Conservation (phyloP, 75 land plant species). For the Larix kaempferi region DNA sequence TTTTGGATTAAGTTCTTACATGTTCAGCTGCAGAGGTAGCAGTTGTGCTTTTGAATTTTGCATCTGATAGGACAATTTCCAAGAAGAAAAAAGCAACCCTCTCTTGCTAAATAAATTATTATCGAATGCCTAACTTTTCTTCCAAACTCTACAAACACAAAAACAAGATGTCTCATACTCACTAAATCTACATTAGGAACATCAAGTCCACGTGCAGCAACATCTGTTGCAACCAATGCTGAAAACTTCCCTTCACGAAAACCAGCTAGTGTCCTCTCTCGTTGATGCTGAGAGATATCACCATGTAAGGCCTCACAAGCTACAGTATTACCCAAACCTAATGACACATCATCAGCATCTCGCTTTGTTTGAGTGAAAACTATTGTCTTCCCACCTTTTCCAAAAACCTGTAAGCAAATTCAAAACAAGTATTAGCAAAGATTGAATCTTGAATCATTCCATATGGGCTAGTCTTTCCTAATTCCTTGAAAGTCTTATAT, state of each 20-base stretch:
- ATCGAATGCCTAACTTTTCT: too few relatives aligned
- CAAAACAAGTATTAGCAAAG: neutral
- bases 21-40: too few relatives aligned
- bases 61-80: too few relatives aligned
- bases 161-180: conserved; percentile 5
- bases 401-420: conserved; percentile 63
- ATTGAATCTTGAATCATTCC: neutral
- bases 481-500: neutral
- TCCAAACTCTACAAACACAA: too few relatives aligned
- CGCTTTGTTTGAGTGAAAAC: conserved; percentile 91
- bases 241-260: conserved; percentile 86
- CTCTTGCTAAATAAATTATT: too few relatives aligned
- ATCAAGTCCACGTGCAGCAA: conserved; percentile 91
- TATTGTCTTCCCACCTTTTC: conserved; percentile 91
- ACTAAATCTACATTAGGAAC: conserved; percentile 91
- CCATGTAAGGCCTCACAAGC: conserved; percentile 91
- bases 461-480: neutral
- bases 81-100: too few relatives aligned
- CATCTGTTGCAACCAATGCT: conserved; percentile 95
- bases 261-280: conserved; percentile 82
- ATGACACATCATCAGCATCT: conserved; percentile 90
- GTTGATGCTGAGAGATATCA: conserved; percentile 83
- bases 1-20: too few relatives aligned
- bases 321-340: conserved; percentile 52
- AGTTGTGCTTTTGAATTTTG: too few relatives aligned